Conservation (phyloP, 768 basidiomycete species). For the Auricularia sp. region DNA sequence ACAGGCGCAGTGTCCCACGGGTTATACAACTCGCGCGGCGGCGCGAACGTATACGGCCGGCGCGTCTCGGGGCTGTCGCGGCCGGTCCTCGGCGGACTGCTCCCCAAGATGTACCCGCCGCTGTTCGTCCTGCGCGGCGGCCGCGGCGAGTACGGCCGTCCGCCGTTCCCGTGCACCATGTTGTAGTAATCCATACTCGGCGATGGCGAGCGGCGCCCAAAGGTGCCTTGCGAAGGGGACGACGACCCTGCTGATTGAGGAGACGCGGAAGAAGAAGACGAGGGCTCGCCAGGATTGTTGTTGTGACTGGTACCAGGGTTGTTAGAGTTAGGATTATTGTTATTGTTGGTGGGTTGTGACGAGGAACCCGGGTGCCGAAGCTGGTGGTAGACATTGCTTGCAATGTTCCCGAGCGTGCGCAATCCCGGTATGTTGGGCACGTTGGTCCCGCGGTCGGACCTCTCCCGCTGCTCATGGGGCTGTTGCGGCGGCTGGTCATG, state of each 20-base stretch:
- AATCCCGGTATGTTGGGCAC: background rate
- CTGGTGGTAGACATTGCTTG: background rate
- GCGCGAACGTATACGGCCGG: background rate
- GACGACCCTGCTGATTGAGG: background rate
- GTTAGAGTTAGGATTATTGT: background rate
- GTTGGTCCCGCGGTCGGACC: background rate
- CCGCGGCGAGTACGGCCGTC: background rate
- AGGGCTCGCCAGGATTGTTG: background rate
- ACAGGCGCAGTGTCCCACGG: background rate
- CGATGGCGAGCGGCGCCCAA: background rate
- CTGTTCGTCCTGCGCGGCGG: background rate
- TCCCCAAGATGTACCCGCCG: background rate
- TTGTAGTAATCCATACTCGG: background rate
- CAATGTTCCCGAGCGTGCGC: background rate
- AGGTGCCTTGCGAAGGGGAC: background rate
- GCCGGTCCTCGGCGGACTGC: background rate
- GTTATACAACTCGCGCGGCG: background rate
- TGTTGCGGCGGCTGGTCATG: background rate
- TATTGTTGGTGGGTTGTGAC: background rate
- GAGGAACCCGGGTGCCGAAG: background rate
- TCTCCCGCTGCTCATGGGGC: background rate
- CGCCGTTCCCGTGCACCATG: background rate
- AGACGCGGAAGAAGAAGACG: background rate
- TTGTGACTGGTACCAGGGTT: background rate
- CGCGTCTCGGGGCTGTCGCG: background rate